Evolutionary conservation across 2,329 filamentous ascomycete genomes (phyloP).

Genomic region (Dothideomycetidae sp.): DNA sequence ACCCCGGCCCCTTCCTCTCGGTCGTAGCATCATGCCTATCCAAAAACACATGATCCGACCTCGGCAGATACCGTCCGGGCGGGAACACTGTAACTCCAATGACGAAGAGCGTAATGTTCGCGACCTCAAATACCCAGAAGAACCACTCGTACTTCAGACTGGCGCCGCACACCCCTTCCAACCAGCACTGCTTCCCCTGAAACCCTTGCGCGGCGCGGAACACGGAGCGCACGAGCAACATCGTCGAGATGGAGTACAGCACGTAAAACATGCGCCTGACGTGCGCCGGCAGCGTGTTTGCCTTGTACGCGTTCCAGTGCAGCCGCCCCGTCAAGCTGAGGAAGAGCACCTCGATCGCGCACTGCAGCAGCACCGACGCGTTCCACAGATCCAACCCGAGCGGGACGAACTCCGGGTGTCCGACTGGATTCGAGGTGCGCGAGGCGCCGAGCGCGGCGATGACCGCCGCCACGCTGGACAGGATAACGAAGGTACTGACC

Average conservation of each 20-base stretch:
- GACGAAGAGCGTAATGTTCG: slow-evolving; percentile 38
- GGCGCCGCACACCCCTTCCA: slow-evolving; percentile 22
- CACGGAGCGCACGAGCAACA: slow-evolving; percentile 36
- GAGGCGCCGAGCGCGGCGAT: slow-evolving; percentile 39
- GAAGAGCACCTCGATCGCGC: slow-evolving; percentile 38
- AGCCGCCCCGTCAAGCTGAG: slow-evolving; percentile 32
- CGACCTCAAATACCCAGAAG: slow-evolving; percentile 41
- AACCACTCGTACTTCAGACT: slow-evolving; percentile 35
- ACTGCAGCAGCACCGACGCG: slow-evolving; percentile 36
- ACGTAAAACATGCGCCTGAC: slow-evolving; percentile 31
- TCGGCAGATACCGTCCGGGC: slow-evolving; percentile 36
- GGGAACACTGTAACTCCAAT: slow-evolving; percentile 37
- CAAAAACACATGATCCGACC: slow-evolving; percentile 37
- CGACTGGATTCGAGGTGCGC: slow-evolving; percentile 21
- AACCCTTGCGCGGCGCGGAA: slow-evolving; percentile 40
- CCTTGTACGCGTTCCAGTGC: slow-evolving; percentile 22
- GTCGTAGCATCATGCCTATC: slow-evolving; percentile 35
- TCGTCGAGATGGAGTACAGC: slow-evolving; percentile 35
- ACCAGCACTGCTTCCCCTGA: slow-evolving; percentile 13
- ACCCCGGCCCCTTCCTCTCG: slow-evolving; percentile 25
- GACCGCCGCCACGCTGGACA: slow-evolving; percentile 37
- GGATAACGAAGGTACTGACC: slow-evolving; percentile 43
- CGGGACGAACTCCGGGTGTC: slow-evolving; percentile 24
- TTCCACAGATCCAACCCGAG: slow-evolving; percentile 35
- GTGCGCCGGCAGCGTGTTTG: slow-evolving; percentile 29